Evolutionary conservation across 1,284 basidiomycete species (phyloP).

Genomic region (Clitocybe nebularis): DNA sequence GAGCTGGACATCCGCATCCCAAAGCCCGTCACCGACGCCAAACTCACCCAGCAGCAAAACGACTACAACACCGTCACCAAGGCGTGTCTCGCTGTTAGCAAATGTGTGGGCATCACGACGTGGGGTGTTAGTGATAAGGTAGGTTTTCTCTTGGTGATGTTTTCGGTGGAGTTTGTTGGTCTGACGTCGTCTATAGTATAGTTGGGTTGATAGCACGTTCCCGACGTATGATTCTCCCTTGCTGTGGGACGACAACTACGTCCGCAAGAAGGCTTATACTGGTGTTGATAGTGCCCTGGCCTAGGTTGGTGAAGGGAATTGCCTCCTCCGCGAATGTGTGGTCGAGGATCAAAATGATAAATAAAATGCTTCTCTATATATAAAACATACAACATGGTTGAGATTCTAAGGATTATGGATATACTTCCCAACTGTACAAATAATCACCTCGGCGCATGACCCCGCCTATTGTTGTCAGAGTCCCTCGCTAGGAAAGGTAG

Average conservation of each 20-base stretch:
- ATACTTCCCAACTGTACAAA: no score
- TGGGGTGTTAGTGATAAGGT: slow-evolving; percentile 51
- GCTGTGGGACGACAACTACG: slow-evolving; percentile 1
- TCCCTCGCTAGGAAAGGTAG: no score
- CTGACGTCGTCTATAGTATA: background rate
- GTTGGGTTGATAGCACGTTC: background rate
- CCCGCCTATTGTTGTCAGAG: no score
- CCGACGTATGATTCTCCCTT: background rate
- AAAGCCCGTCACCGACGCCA: slow-evolving; percentile 42
- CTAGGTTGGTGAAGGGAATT: no score
- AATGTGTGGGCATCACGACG: slow-evolving; percentile 45
- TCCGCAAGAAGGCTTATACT: background rate
- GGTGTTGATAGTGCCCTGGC: background rate
- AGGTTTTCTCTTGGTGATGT: background rate
- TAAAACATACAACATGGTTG: no score
- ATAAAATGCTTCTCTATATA: no score
- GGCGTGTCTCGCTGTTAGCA: slow-evolving; percentile 38
- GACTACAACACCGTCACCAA: slow-evolving; percentile 43
- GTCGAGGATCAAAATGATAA: no score
- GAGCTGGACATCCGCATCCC: slow-evolving; percentile 54
- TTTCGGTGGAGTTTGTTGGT: no score
- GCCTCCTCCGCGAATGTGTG: no score
- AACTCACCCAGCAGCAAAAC: slow-evolving; percentile 44
- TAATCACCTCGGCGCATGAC: no score
- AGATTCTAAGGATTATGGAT: no score